These are phyloP conservation scores for Fusarium longipes DNA, from an alignment of 2,329 filamentous ascomycete species.

Conservation along the genomic window DNA sequence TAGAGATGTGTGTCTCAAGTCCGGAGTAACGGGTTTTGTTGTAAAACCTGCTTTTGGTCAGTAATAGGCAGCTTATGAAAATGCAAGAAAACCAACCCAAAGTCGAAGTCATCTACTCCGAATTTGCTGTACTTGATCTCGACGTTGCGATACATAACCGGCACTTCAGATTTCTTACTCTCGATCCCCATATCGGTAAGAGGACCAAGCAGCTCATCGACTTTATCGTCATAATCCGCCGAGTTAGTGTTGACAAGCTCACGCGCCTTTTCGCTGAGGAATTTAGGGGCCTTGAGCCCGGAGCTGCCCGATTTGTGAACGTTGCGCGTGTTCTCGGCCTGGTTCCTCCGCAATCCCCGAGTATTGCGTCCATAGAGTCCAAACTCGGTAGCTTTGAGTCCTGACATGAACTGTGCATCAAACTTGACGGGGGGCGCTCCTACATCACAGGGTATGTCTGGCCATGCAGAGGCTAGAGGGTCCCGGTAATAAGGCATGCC, in stretches of 20 bases:
- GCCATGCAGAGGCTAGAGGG: slow-evolving; percentile 87
- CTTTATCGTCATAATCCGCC: slow-evolving; percentile 56
- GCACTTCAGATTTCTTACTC: slow-evolving; percentile 82
- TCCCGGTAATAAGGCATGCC: slow-evolving; percentile 97
- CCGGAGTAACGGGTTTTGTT: slow-evolving; percentile 94
- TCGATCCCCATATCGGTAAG: slow-evolving; percentile 77
- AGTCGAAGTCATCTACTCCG: slow-evolving; percentile 99
- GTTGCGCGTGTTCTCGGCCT: slow-evolving; percentile 80
- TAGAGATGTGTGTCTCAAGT: slow-evolving; percentile 94
- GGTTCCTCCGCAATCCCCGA: slow-evolving; percentile 79
- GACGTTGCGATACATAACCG: slow-evolving; percentile 89
- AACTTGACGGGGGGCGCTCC: slow-evolving; percentile 83
- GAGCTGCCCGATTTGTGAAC: slow-evolving; percentile 69
- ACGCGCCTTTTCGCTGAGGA: slow-evolving; percentile 91
- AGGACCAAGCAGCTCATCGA: slow-evolving; percentile 70
- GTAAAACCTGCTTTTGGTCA: slow-evolving; percentile 74
- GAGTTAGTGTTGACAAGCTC: slow-evolving; percentile 65
- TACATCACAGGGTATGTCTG: slow-evolving; percentile 85
- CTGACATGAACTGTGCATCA: slow-evolving; percentile 75
- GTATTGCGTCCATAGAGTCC: slow-evolving; percentile 84
- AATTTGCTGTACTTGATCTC: slow-evolving; percentile 99
- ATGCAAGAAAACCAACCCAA: slow-evolving; percentile 70
- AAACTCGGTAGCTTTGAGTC: slow-evolving; percentile 77
- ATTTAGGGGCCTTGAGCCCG: slow-evolving; percentile 81
- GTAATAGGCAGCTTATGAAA: neutral